Conservation (phyloP, 306 rosid genomes). For the Casuarina cunninghamiana region DNA sequence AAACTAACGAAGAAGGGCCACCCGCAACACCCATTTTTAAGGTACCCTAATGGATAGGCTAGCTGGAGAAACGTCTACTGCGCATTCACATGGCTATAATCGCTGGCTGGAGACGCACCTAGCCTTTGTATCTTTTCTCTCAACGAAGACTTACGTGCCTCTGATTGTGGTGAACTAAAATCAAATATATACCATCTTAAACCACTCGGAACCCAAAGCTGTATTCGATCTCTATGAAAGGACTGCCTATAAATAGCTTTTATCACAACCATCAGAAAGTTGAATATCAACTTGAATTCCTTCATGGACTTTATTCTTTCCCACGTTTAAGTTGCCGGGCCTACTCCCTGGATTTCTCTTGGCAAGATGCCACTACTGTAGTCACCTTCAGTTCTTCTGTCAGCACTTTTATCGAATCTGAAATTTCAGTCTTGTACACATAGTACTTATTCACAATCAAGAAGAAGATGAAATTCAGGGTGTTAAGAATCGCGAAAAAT, state of each 20-base stretch:
- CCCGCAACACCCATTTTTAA: too few species aligned
- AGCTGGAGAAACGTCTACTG: too few species aligned
- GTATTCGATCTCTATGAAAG: background rate
- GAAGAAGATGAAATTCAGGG: constrained; percentile 38
- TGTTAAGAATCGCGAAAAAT: constrained; percentile 45
- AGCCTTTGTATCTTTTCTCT: too few species aligned
- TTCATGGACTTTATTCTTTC: background rate
- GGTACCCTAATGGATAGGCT: too few species aligned
- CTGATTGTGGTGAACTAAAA: too few species aligned
- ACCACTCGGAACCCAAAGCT: background rate
- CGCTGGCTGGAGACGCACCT: too few species aligned
- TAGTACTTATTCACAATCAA: constrained; percentile 42
- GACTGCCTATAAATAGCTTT: background rate
- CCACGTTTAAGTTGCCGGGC: background rate
- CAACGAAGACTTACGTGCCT: too few species aligned
- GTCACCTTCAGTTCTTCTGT: constrained; percentile 62
- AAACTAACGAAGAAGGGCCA: too few species aligned
- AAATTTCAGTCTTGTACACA: constrained; percentile 77
- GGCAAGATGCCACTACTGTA: constrained; percentile 2
- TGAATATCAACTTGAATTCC: background rate
- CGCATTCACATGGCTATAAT: background rate
- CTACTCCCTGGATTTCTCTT: constrained; percentile 1
- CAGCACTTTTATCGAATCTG: constrained; percentile 63
- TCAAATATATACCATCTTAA: background rate
- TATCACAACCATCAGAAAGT: background rate